Conservation (phyloP, 73 alveolate species). For the Tetrahymena thermophila region DNA sequence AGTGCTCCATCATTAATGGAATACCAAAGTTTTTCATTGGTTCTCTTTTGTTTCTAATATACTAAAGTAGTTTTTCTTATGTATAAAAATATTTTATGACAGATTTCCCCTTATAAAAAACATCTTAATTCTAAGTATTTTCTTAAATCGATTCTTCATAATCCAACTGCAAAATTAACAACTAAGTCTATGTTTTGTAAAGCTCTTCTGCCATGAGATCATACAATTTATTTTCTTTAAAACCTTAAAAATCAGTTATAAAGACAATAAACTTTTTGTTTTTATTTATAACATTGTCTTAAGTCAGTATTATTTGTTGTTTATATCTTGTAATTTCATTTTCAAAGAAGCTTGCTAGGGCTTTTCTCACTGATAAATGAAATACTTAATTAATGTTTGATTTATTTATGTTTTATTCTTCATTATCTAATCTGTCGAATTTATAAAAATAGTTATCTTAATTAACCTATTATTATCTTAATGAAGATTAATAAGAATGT, state of each 20-base stretch:
- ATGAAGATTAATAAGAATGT: not conserved
- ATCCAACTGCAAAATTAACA: not conserved
- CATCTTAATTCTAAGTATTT: not conserved
- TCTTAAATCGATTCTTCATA: not conserved
- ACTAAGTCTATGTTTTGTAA: not conserved
- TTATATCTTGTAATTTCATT: not conserved
- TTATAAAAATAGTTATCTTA: no score
- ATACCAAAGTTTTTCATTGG: not conserved
- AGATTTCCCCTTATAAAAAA: not conserved
- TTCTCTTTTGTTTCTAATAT: not conserved
- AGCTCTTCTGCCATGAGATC: not conserved
- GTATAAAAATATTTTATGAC: not conserved
- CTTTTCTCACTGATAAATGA: not conserved
- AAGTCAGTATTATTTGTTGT: not conserved
- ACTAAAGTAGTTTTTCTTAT: not conserved
- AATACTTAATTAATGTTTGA: not conserved
- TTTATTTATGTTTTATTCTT: not conserved
- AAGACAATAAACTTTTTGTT: not conserved
- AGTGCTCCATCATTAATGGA: not conserved
- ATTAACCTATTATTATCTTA: not conserved
- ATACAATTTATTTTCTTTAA: not conserved
- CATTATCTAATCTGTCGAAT: not conserved
- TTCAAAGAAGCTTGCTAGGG: not conserved
- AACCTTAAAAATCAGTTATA: not conserved
- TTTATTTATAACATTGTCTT: not conserved